phyloP scores from a whole-genome alignment of 306 rosid species.

The Vachellia pachyceras region DNA sequence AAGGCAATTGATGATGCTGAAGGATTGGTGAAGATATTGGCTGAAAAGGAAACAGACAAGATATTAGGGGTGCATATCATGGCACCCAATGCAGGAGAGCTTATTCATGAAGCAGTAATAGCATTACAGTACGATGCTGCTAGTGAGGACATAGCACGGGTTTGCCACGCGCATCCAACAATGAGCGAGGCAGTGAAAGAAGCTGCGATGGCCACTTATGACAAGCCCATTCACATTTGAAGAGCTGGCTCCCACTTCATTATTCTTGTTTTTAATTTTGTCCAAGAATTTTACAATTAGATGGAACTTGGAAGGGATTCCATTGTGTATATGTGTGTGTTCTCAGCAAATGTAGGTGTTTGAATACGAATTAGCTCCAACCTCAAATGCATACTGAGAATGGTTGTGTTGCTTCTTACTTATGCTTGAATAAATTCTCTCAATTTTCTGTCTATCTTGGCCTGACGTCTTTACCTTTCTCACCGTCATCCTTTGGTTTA shows the following conservation, averaged over 20 bases:
- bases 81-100: slow-evolving; percentile 98
- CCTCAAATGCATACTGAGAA: slow-evolving; percentile 41
- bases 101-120: slow-evolving; percentile 90
- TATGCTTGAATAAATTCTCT: slow-evolving; percentile 52
- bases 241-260: slow-evolving; percentile 34
- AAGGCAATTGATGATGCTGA: slow-evolving; percentile 97
- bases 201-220: slow-evolving; percentile 99
- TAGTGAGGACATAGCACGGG: slow-evolving; percentile 97
- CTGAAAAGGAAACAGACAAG: slow-evolving; percentile 94
- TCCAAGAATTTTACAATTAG: slow-evolving; percentile 54
- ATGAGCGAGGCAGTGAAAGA: slow-evolving; percentile 99
- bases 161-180: slow-evolving; percentile 99
- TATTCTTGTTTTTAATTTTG: slow-evolving; percentile 51
- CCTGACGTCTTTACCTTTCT: neutral
- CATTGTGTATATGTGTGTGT: slow-evolving; percentile 38
- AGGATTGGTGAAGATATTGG: slow-evolving; percentile 90
- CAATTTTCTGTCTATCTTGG: neutral
- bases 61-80: slow-evolving; percentile 97
- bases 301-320: slow-evolving; percentile 43
- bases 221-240: slow-evolving; percentile 98
- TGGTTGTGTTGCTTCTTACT: slow-evolving; percentile 43
- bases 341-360: slow-evolving; percentile 52
- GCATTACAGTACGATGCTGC: slow-evolving; percentile 92
- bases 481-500: neutral
- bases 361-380: slow-evolving; percentile 51